Percentiles rank a stretch among this genome's conserved stretches.
Evolutionary conservation across 768 basidiomycete species (phyloP).

Genomic region (Hericium alpestre): DNA sequence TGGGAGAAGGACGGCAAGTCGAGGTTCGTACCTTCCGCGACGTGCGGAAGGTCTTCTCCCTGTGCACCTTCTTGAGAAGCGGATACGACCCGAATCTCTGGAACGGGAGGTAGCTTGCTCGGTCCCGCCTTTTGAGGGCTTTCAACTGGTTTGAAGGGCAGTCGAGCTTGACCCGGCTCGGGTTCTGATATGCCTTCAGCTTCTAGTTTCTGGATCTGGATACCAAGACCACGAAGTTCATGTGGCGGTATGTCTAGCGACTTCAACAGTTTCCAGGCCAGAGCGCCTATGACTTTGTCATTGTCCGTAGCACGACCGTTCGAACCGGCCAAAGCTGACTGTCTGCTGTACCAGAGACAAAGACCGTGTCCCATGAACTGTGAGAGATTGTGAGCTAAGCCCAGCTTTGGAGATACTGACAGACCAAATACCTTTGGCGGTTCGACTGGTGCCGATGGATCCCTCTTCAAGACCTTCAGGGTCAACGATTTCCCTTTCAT

Average conservation of each 20-base stretch:
- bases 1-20: constrained; percentile 68
- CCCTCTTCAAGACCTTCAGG: constrained; percentile 81
- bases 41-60: neutral
- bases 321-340: constrained; percentile 44
- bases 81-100: neutral
- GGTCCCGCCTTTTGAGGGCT: constrained; percentile 1
- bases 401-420: neutral
- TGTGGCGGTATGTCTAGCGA: constrained; percentile 69
- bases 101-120: neutral
- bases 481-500: constrained; percentile 70
- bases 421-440: constrained; percentile 63
- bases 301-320: constrained; percentile 69
- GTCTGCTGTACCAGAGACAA: constrained; percentile 75
- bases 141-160: constrained; percentile 42
- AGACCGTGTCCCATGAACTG: constrained; percentile 89
- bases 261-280: constrained; percentile 66
- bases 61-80: neutral
- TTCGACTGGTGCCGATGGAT: constrained; percentile 78
- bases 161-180: constrained; percentile 44
- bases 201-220: constrained; percentile 87
- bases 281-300: constrained; percentile 55
- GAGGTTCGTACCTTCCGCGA: constrained; percentile 7
- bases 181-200: constrained; percentile 22
- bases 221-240: constrained; percentile 86
- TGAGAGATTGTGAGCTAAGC: neutral